Evolutionary conservation across 2,329 filamentous ascomycete genomes (phyloP).

Genomic region (Botryotinia convoluta): DNA sequence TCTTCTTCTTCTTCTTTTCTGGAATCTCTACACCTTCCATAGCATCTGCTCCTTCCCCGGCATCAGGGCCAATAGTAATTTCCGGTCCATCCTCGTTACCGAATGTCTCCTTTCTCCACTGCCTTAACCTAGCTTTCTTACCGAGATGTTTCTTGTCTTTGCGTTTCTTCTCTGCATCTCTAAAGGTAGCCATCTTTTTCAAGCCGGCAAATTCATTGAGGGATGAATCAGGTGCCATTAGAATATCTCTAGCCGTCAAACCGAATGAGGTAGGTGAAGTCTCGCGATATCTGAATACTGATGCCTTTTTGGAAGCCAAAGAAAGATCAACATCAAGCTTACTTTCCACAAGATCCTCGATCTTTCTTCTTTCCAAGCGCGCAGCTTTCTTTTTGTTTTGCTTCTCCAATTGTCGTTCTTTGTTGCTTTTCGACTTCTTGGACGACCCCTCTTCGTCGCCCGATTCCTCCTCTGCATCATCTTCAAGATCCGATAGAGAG

Average conservation of each 20-base stretch:
- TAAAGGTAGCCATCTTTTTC: constrained; percentile 91
- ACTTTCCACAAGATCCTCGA: constrained; percentile 82
- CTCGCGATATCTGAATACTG: constrained; percentile 85
- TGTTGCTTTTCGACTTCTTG: constrained; percentile 59
- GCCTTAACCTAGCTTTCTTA: constrained; percentile 85
- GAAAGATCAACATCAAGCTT: constrained; percentile 72
- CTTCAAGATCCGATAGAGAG: constrained; percentile 52
- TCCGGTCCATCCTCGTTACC: constrained; percentile 47
- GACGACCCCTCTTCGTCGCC: constrained; percentile 39
- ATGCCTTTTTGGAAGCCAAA: constrained; percentile 47
- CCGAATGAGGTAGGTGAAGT: constrained; percentile 89
- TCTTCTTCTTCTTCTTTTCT: constrained; percentile 51
- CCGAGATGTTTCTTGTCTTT: constrained; percentile 84
- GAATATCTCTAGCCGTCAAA: constrained; percentile 83
- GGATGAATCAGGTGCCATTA: constrained; percentile 79
- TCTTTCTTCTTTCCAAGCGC: constrained; percentile 76
- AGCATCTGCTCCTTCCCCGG: constrained; percentile 30
- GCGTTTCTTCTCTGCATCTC: constrained; percentile 83
- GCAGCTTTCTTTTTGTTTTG: constrained; percentile 64
- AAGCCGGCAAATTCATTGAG: constrained; percentile 90
- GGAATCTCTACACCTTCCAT: constrained; percentile 38
- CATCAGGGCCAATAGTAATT: constrained; percentile 30
- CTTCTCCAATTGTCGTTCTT: constrained; percentile 58
- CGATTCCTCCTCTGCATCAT: constrained; percentile 44
- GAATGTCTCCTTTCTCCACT: constrained; percentile 74